Base-by-base conservation (phyloP, 345 rosid species). In the Zanthoxylum bungeanum region DNA sequence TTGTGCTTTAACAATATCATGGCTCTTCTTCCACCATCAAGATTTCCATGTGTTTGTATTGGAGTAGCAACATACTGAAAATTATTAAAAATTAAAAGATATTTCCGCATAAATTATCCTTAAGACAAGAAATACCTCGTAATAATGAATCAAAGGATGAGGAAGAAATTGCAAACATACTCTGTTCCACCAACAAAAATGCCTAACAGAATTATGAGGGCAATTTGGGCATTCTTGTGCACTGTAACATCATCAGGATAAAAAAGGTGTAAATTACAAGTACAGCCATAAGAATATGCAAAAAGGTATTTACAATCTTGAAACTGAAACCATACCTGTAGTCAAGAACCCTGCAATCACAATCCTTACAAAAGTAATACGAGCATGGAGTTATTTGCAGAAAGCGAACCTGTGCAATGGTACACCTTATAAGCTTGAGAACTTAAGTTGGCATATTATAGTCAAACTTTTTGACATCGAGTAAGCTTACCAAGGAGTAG, bases 121-220 rank as follows among this genome's bases (percentile, higher is more conserved):
- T 11, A 22, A 30, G 7, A 30, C 56, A 60, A 33, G 5, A 70
- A 69, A 60, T 25, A n/a, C 12, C 34, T 19, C 40, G 7, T 36
- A 34, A 61, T 28, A 63, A 37, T 10, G 21, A 57, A 30, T 37
- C 2, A 60, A 58, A 46, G 64, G 73, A 71, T 22, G 61, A 55
- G 28, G 22, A 55, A 68, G 52, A 25, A 51, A 33, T 51, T 57
- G 58, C 44, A 69, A 68, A 75, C 85, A 88, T 69, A 95, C 99
- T 84, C 85, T 91, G 80, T 95, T 95, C 99, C 99, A 95, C 99
- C 99, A 95, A 81, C 99, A 95, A 72, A 95, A 95, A 79, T 95
- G 99, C 75, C 98, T 88, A 65, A 89, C 93, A 16, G 90, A 73
- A 71, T 74, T 89, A 80, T 95, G 99, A 60, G 91, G 84, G 72